Evolutionary conservation across 192 early-diverging fungal species (phyloP).

Genomic region (Ambispora gerdemannii): DNA sequence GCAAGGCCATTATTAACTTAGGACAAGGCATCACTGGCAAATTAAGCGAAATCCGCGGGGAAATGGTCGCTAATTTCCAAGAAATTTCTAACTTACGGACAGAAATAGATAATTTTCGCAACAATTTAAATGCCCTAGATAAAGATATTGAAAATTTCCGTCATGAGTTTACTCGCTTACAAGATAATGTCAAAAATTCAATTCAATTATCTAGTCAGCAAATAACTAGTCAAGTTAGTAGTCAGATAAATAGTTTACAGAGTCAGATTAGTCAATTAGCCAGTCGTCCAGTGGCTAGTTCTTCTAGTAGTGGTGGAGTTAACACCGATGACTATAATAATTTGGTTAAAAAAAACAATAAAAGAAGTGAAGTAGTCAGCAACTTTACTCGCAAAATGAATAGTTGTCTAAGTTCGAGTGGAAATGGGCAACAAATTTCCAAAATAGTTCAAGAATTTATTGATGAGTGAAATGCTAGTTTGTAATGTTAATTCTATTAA

Average conservation of each 20-base stretch:
- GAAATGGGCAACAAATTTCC: no score
- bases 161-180: background rate
- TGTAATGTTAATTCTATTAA: no score
- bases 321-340: no score
- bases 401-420: no score
- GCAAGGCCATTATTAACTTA: background rate
- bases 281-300: no score
- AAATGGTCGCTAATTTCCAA: conserved; percentile 16
- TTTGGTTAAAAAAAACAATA: no score
- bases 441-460: no score
- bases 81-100: background rate
- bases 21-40: background rate
- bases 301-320: no score
- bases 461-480: no score
- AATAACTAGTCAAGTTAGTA: conserved; percentile 4
- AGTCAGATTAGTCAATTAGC: conserved; percentile 14
- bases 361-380: no score
- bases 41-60: conserved; percentile 3
- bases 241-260: background rate
- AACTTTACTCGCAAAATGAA: no score
- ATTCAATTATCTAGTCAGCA: background rate
- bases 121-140: background rate
- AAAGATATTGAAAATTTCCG: background rate
- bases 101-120: conserved; percentile 6
- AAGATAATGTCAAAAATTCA: background rate